These are phyloP conservation scores for Exsudoporus floridanus DNA, from an alignment of 1,284 basidiomycete genomes.

Conservation along the genomic window DNA sequence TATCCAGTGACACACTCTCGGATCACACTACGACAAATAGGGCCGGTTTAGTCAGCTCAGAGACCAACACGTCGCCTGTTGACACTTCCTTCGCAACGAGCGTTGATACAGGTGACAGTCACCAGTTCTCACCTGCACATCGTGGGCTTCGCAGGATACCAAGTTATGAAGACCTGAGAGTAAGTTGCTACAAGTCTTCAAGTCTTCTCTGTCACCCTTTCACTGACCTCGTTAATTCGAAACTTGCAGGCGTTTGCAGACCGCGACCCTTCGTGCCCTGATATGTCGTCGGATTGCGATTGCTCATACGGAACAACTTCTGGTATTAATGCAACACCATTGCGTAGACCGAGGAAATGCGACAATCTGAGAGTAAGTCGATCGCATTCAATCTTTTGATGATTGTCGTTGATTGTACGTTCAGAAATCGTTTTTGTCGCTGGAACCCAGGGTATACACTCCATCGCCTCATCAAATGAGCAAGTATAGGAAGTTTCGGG, in stretches of 20 bases:
- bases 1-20: conserved; percentile 12
- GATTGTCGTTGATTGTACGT: neutral
- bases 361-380: conserved; percentile 1
- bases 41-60: neutral
- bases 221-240: neutral
- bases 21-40: neutral
- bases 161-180: conserved; percentile 21
- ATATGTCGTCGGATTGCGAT: neutral
- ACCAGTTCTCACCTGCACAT: neutral
- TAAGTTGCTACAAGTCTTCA: neutral
- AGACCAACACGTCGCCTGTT: neutral
- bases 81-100: conserved; percentile 26
- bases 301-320: neutral
- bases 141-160: conserved; percentile 24
- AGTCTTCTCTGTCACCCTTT: neutral
- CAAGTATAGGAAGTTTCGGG: conserved; percentile 8
- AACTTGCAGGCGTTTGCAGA: neutral
- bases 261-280: neutral
- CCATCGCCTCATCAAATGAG: neutral
- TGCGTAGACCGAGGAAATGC: neutral
- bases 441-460: neutral
- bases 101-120: conserved; percentile 11
- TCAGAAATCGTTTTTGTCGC: conserved; percentile 10
- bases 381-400: neutral
- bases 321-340: neutral